Evolutionary conservation across 495 filamentous ascomycete species (phyloP), one percentile per base, ranked within the genome.

Genomic region (Penicillium ochrochloron): DNA sequence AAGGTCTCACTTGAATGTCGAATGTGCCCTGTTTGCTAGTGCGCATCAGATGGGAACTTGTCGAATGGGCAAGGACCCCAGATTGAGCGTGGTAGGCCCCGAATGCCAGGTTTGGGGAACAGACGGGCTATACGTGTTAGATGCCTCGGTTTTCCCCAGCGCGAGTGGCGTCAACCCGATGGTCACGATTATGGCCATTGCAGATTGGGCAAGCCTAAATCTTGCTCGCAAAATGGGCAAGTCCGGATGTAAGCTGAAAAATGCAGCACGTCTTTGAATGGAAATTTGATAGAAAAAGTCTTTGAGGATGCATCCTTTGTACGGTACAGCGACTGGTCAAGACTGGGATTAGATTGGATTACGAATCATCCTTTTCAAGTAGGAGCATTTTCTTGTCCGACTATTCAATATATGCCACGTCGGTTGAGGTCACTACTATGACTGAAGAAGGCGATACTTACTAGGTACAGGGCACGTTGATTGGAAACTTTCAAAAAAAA

Each of bases 1-100:
- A 81, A 75, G 82, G 77, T 70, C 82, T 70, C 61, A 86, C 76
- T 21, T 82, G 70, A 54, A 76, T 67, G 39, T 76, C 61, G 67
- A 89, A 72, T 70, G 72, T 41, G 66, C 72, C n/a, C 48, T 84
- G 71, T 86, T 85, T 63, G 86, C 81, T 33, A 84, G 81, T 52
- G 94, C 93, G 2, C 94, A 98, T 72, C 94, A 96, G 80, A 97
- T 97, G 93, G 94, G 94, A 2, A 90, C 87, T 1, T 94, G 91
- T 68, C 83, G 91, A 0, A 97, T 97, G 94, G 87, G 88, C 42
- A 74, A 67, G 5, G 79, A 68, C 31, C 74, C 82, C 50, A 77
- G 81, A 61, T 79, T 78, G 10, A 89, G 90, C 29, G 94, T 96
- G 2, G 93, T 97, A 3, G 89, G 93, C 73, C 77, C 86, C 0